A percentile compares a stretch with the other conserved stretches of the same genome.
Conservation (phyloP, 2,329 filamentous ascomycete species). For the Truncatella angustata region DNA sequence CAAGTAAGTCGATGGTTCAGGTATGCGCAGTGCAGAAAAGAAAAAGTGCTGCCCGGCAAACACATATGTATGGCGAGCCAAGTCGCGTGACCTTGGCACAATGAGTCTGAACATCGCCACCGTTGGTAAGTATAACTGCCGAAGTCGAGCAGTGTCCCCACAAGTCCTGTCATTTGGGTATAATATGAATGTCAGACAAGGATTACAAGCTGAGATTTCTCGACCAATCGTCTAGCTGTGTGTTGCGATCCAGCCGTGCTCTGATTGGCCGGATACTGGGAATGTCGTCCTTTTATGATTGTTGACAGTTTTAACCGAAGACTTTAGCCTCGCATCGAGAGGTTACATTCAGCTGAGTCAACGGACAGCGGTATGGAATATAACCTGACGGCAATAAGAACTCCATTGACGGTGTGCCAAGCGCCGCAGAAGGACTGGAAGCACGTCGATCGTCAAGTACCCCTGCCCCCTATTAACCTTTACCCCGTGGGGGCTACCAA, state of each 20-base stretch:
- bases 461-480: too few relatives aligned
- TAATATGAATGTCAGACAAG: neutral
- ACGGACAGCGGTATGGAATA: neutral
- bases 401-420: neutral
- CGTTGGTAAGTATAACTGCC: neutral
- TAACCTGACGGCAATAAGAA: neutral
- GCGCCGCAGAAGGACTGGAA: too few relatives aligned
- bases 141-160: neutral
- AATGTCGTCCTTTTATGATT: neutral
- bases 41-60: neutral
- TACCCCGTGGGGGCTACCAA: too few relatives aligned
- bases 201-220: neutral
- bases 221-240: neutral
- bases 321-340: conserved; percentile 1
- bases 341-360: neutral
- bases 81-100: too few relatives aligned
- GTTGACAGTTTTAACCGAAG: neutral
- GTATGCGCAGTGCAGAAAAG: too few relatives aligned
- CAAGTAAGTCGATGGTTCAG: neutral
- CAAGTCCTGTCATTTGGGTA: neutral
- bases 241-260: neutral
- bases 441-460: too few relatives aligned
- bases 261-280: neutral
- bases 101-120: neutral
- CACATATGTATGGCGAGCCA: conserved; percentile 1